Conservation (phyloP, 768 basidiomycete genomes). For the Lyophyllum atratum region DNA sequence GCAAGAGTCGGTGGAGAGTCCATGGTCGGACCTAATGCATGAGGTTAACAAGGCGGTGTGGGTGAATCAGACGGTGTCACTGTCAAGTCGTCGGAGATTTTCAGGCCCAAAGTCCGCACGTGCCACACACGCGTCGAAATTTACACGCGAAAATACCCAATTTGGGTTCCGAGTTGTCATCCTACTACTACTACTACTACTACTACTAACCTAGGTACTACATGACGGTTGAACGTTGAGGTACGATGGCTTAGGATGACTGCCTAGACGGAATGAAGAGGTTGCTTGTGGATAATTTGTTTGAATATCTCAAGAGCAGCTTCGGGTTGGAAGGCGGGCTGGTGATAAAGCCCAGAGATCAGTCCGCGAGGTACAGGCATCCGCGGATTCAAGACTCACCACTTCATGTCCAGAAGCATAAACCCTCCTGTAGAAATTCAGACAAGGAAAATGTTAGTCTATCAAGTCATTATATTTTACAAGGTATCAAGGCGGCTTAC, state of each 20-base stretch:
- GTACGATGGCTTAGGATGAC: not conserved
- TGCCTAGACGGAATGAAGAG: conserved; percentile 50
- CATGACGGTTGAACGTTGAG: no score
- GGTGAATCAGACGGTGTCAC: not conserved
- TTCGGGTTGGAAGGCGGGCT: conserved; percentile 66
- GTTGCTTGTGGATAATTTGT: conserved; percentile 52
- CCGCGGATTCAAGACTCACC: conserved; percentile 34
- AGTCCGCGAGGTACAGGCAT: not conserved
- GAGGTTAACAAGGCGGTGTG: not conserved
- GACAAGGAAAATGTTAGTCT: not conserved
- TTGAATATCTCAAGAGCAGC: conserved; percentile 60
- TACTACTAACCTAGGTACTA: no score
- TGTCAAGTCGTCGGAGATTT: not conserved
- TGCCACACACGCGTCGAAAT: not conserved
- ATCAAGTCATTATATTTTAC: not conserved
- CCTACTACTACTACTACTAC: no score
- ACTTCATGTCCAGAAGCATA: conserved; percentile 64
- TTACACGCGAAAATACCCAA: not conserved
- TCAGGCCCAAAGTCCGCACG: not conserved
- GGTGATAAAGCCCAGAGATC: not conserved
- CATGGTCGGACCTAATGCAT: conserved; percentile 4
- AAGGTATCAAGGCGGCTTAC: conserved; percentile 35
- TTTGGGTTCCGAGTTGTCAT: no score
- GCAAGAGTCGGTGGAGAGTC: conserved; percentile 13
- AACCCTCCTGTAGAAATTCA: conserved; percentile 46